Conservation (phyloP, 208 protist genomes). For the Trypanosoma melophagium region DNA sequence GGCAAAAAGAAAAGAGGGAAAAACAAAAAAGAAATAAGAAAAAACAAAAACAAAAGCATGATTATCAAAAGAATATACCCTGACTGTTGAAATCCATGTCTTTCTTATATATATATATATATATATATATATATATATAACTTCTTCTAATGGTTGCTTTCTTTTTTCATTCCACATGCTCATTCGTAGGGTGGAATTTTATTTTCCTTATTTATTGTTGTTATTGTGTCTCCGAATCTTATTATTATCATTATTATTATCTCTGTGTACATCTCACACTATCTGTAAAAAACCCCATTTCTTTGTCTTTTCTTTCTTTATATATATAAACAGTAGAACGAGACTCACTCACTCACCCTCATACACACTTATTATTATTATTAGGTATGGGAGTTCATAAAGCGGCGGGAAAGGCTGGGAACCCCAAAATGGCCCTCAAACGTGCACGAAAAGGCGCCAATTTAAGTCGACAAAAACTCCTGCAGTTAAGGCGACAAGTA, state of each 20-base stretch:
- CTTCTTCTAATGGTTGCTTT: too few relatives aligned
- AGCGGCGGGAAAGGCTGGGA: background rate
- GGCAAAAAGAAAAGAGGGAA: background rate
- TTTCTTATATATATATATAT: too few relatives aligned
- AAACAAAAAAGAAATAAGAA: background rate
- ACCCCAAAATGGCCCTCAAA: conserved; percentile 16
- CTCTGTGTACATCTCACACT: background rate
- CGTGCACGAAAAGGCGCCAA: conserved; percentile 46
- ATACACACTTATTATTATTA: background rate
- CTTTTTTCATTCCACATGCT: too few relatives aligned
- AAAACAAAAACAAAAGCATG: too few relatives aligned
- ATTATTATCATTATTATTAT: too few relatives aligned
- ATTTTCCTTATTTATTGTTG: too few relatives aligned
- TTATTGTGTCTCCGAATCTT: too few relatives aligned
- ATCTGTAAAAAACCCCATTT: background rate
- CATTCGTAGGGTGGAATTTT: too few relatives aligned
- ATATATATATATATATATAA: too few relatives aligned
- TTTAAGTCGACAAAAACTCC: conserved; percentile 76
- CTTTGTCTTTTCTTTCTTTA: conserved; percentile 1
- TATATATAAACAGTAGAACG: background rate
- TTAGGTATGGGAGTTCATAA: conserved; percentile 9
- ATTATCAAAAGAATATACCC: too few relatives aligned
- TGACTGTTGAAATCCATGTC: too few relatives aligned
- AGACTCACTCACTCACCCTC: too few relatives aligned
- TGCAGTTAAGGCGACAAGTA: conserved; percentile 55